phyloP scores from a whole-genome alignment of 345 rosid genomes.

The Arabidopsis arenosa region DNA sequence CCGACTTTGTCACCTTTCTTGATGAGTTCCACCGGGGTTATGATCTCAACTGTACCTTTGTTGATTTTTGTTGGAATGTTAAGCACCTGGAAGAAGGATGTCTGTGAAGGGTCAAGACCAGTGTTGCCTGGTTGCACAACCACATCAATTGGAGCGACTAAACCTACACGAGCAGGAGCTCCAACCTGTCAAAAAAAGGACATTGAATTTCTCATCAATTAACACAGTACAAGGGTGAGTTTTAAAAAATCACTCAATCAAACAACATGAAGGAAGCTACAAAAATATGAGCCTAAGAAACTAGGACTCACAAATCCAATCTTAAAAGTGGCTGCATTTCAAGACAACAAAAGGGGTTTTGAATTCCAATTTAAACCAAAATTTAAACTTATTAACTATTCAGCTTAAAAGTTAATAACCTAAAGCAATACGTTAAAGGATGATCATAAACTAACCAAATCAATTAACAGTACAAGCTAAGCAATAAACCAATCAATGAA shows the following conservation, averaged over 20 bases:
- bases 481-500: neutral
- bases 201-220: constrained; percentile 1
- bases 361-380: neutral
- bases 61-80: constrained; percentile 98
- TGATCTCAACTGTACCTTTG: constrained; percentile 98
- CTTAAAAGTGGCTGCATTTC: too few species aligned
- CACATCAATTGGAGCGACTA: constrained; percentile 92
- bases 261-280: neutral
- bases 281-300: neutral
- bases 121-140: constrained; percentile 97
- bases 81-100: constrained; percentile 97
- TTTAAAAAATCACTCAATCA: neutral
- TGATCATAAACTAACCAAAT: neutral
- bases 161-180: constrained; percentile 99
- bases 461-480: neutral
- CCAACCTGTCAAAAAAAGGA: constrained; percentile 63
- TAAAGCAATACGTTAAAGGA: neutral
- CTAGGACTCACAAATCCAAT: neutral
- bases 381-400: neutral
- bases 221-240: neutral
- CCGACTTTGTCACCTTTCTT: constrained; percentile 98
- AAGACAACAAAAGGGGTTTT: neutral
- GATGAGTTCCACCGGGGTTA: constrained; percentile 90
- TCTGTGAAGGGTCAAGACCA: constrained; percentile 96
- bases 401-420: neutral